Evolutionary conservation across 257 asterid species (phyloP), one percentile per base, ranked within the genome.

Genomic region (Cinchona pubescens): DNA sequence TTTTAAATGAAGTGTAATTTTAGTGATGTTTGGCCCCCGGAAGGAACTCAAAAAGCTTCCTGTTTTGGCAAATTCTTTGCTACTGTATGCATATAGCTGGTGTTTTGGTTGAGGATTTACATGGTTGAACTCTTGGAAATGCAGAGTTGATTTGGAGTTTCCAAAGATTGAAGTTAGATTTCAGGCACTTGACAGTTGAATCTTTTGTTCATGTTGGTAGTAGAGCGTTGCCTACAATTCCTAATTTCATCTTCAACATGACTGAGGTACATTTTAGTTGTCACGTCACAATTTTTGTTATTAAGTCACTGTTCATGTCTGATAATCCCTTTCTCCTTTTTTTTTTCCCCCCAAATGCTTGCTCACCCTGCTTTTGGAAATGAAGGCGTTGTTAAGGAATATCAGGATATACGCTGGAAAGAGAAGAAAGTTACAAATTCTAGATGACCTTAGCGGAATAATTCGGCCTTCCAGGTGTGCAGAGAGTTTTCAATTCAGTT

Each of bases 141-240:
- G 86, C 96, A 94, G 97, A 77, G 97, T 89, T 83, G 92, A 94
- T 81, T 81, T 94, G 89, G 92, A 89, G 42, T 94, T 91, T 76
- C 98, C 98, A 14, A 92, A 89, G 87, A 86, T 94, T 80, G 96
- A 94, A 88, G 96, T 94, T 56, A 87, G 97, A 85, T 94, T 86
- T 79, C 87, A 88, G 82, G 82, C 84, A 86, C 80, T 86, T 94
- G 83, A 88, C 66, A 18, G 88, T 94, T 81, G 93, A 85, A 85
- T 81, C 96, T 72, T 94, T 84, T 69, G 91, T 91, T 73, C 94
- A 88, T 78, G 80, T 85, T 76, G 98, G 98, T 56, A 88, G 96
- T 67, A 89, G 98, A 88, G 98, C 98, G 74, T 86, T 94, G 85
- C 98, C 98, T 66, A 94, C 98, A 11, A 87, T 94, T 78, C 86